Base-by-base conservation (phyloP, 352 stramenopile species). In the Phytophthora vignae region DNA sequence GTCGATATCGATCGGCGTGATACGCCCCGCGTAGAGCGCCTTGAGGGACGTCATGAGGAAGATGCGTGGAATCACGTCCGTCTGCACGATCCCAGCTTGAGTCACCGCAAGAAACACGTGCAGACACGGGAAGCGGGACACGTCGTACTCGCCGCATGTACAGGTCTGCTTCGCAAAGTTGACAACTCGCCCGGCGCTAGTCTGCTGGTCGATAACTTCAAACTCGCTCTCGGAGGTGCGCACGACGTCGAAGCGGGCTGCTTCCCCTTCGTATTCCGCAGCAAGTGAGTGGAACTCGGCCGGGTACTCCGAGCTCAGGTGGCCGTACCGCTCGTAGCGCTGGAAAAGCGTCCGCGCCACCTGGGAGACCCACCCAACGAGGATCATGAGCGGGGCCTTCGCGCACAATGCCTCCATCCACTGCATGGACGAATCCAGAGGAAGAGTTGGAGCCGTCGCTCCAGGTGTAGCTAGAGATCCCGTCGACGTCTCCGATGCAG, bases 21-120 rank as follows among this genome's bases (percentile, higher is more conserved):
- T 81, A 3, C 87, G 84, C 19, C 85, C 85, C 33, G 73, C 73
- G 48, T 95, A 95, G 22, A 95, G 67, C 36, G 84, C 59, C 67
- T 95, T 91, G 49, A 95, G 66, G 27, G 87, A 92, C 55, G 84
- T 90, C 79, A 93, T 92, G 14, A 93, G 66, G 60, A 90, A 95
- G 21, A 95, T 93, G n/a, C 76, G 77, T 33, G 87, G 87, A 53
- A 95, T 95, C 38, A 93, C 81, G 50, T 94, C 87, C 3, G 82
- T 76, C 10, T 81, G 84, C 60, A 90, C 63, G 71, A 94, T 77
- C 1, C 84, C 87, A 9, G 87, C 85, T 29, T 81, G 80, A 1
- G 82, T 87, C 12, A 93, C 79, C 7, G 85, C 84, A 22, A 95
- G 71, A 65, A 92, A 93, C 1, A 95, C 87, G 65, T 95, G 87